A percentile compares a stretch with the other conserved stretches of the same genome.
phyloP scores from a whole-genome alignment of 139 green algal genomes.

The Protoeuglena noctilucae region DNA sequence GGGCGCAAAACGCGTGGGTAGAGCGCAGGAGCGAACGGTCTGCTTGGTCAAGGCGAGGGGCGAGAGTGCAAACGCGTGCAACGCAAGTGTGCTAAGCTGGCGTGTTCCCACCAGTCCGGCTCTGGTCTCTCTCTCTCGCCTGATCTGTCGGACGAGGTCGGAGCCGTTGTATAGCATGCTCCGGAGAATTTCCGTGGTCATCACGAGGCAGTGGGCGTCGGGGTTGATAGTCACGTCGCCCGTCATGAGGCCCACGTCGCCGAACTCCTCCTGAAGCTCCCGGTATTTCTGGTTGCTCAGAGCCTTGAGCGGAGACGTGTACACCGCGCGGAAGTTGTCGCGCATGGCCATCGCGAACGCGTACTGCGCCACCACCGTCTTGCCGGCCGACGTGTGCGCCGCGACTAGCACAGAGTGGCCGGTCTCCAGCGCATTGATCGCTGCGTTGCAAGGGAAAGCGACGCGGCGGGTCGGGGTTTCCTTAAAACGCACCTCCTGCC shows the following conservation, averaged over 20 bases:
- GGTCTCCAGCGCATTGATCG: conserved; percentile 9
- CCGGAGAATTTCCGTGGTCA: conserved; percentile 78
- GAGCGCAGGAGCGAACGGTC: too few species aligned
- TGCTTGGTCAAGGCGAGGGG: too few species aligned
- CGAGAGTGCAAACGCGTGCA: too few species aligned
- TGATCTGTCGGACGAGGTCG: conserved; percentile 51
- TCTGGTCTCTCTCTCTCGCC: too few species aligned
- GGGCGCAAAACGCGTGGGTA: too few species aligned
- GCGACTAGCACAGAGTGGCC: conserved; percentile 45
- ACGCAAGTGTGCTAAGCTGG: background rate
- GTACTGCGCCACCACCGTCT: conserved; percentile 70
- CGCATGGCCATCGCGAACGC: conserved; percentile 65
- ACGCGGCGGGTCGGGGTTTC: too few species aligned
- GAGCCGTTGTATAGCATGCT: conserved; percentile 65
- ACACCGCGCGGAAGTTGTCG: conserved; percentile 39
- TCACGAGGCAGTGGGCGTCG: conserved; percentile 60
- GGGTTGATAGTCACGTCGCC: conserved; percentile 68
- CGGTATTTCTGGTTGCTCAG: conserved; percentile 75
- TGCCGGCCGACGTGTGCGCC: conserved; percentile 69
- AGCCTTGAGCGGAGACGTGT: conserved; percentile 75
- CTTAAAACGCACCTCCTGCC: too few species aligned
- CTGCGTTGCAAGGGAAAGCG: too few species aligned
- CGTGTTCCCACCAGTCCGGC: conserved; percentile 16
- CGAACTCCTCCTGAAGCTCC: conserved; percentile 56
- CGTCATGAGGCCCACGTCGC: conserved; percentile 61